Conservation (phyloP, 208 protist genomes). For the Leishmania tarentolae region DNA sequence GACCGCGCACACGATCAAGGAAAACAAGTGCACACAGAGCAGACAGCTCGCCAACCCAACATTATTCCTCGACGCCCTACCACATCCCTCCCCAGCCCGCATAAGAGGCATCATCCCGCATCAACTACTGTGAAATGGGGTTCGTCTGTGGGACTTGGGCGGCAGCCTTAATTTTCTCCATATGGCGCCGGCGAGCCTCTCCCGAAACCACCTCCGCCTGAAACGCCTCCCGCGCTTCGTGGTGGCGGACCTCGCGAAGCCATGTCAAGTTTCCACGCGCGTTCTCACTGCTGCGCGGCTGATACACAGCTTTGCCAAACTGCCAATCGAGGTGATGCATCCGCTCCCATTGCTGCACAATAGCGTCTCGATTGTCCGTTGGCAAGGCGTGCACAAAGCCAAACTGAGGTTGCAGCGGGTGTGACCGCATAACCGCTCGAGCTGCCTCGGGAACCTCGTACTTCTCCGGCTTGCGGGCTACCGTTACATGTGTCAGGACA, state of each 20-base stretch:
- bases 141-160: slow-evolving; percentile 1
- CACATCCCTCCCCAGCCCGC: neutral
- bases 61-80: neutral
- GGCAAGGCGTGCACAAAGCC: slow-evolving; percentile 88
- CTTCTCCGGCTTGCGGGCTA: slow-evolving; percentile 43
- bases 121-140: neutral
- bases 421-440: slow-evolving; percentile 56
- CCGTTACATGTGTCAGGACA: slow-evolving; percentile 80
- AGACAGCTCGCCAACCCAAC: neutral
- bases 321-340: slow-evolving; percentile 92
- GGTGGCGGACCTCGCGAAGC: slow-evolving; percentile 76
- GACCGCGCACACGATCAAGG: neutral
- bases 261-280: slow-evolving; percentile 86
- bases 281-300: slow-evolving; percentile 66
- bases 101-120: too few species aligned
- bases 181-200: slow-evolving; percentile 67
- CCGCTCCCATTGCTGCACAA: slow-evolving; percentile 89
- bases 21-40: neutral
- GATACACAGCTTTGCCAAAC: slow-evolving; percentile 91
- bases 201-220: slow-evolving; percentile 56
- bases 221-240: slow-evolving; percentile 63
- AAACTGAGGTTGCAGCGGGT: slow-evolving; percentile 83
- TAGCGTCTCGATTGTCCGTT: slow-evolving; percentile 68
- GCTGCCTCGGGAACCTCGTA: slow-evolving; percentile 62
- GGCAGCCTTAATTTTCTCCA: slow-evolving; percentile 64